Percentiles rank a stretch among this genome's conserved stretches.
Evolutionary conservation across 805 yeast species (phyloP).

Genomic region (Candida vartiovaarae): DNA sequence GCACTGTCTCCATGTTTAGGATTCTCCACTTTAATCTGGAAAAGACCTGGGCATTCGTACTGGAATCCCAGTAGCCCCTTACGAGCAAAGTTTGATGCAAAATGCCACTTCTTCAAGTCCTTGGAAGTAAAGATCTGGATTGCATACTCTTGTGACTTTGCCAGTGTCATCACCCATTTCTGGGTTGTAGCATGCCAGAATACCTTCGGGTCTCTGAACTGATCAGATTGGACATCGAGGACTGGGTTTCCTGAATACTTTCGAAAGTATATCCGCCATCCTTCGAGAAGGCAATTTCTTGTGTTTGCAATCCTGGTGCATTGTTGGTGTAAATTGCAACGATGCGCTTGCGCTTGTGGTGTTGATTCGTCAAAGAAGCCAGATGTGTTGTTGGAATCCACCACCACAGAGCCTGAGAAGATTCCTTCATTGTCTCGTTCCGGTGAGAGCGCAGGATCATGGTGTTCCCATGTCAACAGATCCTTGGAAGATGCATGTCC

Average conservation of each 20-base stretch:
- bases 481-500: constrained; percentile 35
- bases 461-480: constrained; percentile 28
- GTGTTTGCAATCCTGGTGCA: constrained; percentile 19
- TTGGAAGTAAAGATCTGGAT: constrained; percentile 24
- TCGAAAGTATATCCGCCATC: constrained; percentile 31
- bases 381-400: constrained; percentile 31
- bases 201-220: constrained; percentile 32
- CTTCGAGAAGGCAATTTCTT: constrained; percentile 27
- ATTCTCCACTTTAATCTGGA: constrained; percentile 10
- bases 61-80: constrained; percentile 29
- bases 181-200: constrained; percentile 26
- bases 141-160: constrained; percentile 25
- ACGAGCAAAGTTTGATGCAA: constrained; percentile 21
- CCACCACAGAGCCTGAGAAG: constrained; percentile 32
- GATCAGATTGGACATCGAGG: constrained; percentile 23
- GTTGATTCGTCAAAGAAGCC: constrained; percentile 25
- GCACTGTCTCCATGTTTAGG: constrained; percentile 9
- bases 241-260: constrained; percentile 28
- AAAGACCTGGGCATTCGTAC: constrained; percentile 36
- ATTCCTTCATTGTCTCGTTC: constrained; percentile 25
- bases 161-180: constrained; percentile 27
- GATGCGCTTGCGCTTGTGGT: constrained; percentile 26
- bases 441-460: constrained; percentile 27
- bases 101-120: constrained; percentile 24
- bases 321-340: constrained; percentile 31